These are phyloP conservation scores for Arthrobotrys conoides DNA, from an alignment of 2,329 filamentous ascomycete genomes.

Conservation along the genomic window DNA sequence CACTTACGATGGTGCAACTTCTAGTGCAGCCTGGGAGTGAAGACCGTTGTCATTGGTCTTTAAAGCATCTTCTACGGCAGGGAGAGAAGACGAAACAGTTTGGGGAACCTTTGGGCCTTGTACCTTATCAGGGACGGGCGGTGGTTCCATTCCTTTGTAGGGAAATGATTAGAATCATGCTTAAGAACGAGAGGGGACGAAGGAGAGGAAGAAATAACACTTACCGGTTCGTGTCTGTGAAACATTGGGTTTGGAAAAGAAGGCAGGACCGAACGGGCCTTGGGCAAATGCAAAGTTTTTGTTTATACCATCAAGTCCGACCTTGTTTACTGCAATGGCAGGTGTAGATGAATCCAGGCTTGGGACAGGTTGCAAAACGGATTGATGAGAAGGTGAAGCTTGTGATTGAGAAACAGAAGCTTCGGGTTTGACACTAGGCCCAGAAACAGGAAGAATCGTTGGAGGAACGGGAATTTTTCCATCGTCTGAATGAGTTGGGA, in stretches of 20 bases:
- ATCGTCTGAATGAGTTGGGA: background rate
- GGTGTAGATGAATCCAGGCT: background rate
- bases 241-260: too few relatives aligned
- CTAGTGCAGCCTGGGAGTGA: background rate
- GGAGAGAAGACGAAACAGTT: background rate
- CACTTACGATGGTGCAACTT: constrained; percentile 2
- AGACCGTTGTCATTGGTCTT: constrained; percentile 7
- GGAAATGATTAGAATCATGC: background rate
- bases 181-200: background rate
- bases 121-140: background rate
- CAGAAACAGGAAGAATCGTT: constrained; percentile 22
- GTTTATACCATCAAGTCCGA: background rate
- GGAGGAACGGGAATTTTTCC: constrained; percentile 24
- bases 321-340: background rate
- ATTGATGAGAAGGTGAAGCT: background rate
- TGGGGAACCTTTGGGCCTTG: background rate
- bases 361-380: background rate
- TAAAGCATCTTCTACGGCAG: background rate
- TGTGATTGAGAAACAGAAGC: background rate
- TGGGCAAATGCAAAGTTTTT: background rate
- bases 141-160: background rate
- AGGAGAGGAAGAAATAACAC: background rate
- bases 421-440: constrained; percentile 22
- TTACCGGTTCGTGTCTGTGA: background rate
- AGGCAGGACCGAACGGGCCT: background rate